Evolutionary conservation across 1,284 basidiomycete species (phyloP).

Genomic region (Cutaneotrichosporon cutaneum): DNA sequence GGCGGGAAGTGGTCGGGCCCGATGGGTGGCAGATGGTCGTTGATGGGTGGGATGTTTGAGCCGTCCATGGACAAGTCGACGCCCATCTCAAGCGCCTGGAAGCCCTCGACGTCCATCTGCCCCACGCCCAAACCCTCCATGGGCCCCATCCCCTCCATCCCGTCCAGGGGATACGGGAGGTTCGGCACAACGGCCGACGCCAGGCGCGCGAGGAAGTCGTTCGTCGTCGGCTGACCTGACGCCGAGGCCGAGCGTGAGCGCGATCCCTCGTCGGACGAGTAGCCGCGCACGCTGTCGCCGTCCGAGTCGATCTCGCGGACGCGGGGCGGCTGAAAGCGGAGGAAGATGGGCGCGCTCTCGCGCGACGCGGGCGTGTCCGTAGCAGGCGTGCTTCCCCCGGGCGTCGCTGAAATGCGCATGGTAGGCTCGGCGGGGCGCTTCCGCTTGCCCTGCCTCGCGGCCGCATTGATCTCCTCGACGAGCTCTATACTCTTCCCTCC

Average conservation of each 20-base stretch:
- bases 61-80: neutral
- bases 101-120: slow-evolving; percentile 1
- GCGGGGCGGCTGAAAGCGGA: neutral
- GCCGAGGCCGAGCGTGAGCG: neutral
- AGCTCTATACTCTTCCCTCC: neutral
- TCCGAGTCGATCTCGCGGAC: slow-evolving; percentile 43
- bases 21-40: neutral
- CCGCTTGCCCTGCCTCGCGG: neutral
- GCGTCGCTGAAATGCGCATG: neutral
- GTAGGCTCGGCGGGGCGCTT: neutral
- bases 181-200: neutral
- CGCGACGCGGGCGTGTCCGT: neutral
- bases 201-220: slow-evolving; percentile 19
- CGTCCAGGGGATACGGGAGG: neutral
- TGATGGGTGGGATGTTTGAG: neutral
- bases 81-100: neutral
- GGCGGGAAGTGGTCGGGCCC: no score
- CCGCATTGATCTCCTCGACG: neutral
- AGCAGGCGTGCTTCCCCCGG: neutral
- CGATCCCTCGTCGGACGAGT: slow-evolving; percentile 30
- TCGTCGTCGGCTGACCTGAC: neutral
- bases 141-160: neutral
- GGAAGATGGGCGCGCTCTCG: neutral
- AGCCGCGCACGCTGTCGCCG: slow-evolving; percentile 42
- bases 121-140: no score